Base-by-base conservation (phyloP, 2,329 filamentous ascomycete genomes). In the Boeremia exigua region DNA sequence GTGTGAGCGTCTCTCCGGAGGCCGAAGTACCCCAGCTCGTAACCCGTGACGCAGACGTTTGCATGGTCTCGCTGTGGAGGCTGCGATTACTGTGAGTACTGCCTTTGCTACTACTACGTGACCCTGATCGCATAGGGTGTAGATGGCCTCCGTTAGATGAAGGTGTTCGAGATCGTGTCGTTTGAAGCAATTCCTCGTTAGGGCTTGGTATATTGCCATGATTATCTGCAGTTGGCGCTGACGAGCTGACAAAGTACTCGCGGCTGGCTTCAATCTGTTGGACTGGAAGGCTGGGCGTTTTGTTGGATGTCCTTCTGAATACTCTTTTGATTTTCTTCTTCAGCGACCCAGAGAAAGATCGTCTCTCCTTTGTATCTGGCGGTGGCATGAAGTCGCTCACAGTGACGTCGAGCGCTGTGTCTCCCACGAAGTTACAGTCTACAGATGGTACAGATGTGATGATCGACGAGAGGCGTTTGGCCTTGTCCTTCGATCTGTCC, bases 11-110 rank as follows among this genome's bases (percentile, higher is more conserved):
- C 2, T 83, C 86, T 53, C 82, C 82, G 1, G 81, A 79, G 1
- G 83, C 84, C 0, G 88, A 89, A 58, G 86, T 85, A 4, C 83
- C 84, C 89, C 89, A 91, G 70, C 88, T 92, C 2, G 88, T 90
- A 46, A 90, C 84, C 19, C 88, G 67, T 15, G 72, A 75, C 4
- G 54, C 54, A 25, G 65, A 82, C 5, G 86, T 62, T 58, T 85
- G 87, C 1, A 83, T 80, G 7, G 60, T 50, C 42, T 74, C 70
- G 34, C 71, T 74, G n/a, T 69, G 66, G 7, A 70, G 62, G 48
- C 69, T 72, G 5, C 65, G 63, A 38, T 63, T 66, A 39, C 66
- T 70, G n/a, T 52, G 58, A 34, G 54, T 60, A 47, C 68, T 70
- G 29, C 61, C 58, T 23, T 61, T 66, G 40, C 66, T 67, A 29